Evolutionary conservation across 78 protist genomes (phyloP).

Genomic region (Dictyostelium purpureum): DNA sequence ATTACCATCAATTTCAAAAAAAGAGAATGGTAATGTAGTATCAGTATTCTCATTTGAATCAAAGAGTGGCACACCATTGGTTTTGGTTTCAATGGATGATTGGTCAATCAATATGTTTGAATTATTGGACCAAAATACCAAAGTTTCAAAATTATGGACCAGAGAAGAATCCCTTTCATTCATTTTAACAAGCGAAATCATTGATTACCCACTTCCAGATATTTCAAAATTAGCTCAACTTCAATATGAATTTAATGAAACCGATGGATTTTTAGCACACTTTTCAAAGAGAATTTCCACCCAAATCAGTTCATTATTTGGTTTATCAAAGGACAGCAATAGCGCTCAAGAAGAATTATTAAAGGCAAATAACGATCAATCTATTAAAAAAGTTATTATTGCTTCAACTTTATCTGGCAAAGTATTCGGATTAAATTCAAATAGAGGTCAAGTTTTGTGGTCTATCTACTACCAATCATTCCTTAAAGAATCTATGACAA

Average conservation of each 20-base stretch:
- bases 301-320: not conserved
- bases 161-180: slow-evolving; percentile 50
- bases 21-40: not conserved
- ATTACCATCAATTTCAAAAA: not conserved
- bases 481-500: not conserved
- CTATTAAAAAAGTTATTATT: not conserved
- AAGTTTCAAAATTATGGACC: not conserved
- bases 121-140: not conserved
- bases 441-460: slow-evolving; percentile 3
- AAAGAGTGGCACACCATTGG: too few species aligned
- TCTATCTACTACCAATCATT: not conserved
- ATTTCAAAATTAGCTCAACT: slow-evolving; percentile 21
- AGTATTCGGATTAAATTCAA: not conserved
- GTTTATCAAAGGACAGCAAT: not conserved
- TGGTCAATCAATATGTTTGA: slow-evolving; percentile 43
- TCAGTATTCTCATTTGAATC: not conserved
- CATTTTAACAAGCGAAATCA: slow-evolving; percentile 8
- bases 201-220: slow-evolving; percentile 24
- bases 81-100: not conserved
- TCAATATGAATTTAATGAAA: slow-evolving; percentile 37
- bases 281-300: slow-evolving; percentile 18
- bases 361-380: not conserved
- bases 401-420: slow-evolving; percentile 4
- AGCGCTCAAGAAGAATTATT: too few species aligned
- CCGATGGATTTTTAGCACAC: slow-evolving; percentile 16